Percentiles rank a stretch among this genome's conserved stretches.
Conservation (phyloP, 495 filamentous ascomycete species). For the Lepraria neglecta region DNA sequence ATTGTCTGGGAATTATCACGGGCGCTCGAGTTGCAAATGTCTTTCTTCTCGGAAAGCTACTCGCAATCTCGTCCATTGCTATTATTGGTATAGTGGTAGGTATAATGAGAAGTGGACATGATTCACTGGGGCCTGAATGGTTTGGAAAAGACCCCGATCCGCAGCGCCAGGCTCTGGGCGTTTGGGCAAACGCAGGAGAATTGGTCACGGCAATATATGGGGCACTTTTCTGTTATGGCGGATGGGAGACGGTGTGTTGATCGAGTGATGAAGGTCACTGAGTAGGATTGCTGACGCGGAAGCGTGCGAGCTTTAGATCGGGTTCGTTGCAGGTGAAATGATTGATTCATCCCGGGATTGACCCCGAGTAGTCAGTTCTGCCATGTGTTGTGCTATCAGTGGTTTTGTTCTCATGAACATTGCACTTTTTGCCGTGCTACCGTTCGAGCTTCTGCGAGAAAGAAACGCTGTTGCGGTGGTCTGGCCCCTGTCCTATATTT, state of each 20-base stretch:
- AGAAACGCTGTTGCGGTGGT: slow-evolving; percentile 17
- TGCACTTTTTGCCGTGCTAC: slow-evolving; percentile 27
- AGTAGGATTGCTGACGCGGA: neutral
- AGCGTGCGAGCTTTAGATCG: slow-evolving; percentile 22
- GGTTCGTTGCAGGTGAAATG: slow-evolving; percentile 35
- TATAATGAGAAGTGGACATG: neutral
- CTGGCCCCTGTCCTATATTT: too few relatives aligned
- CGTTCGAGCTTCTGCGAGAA: slow-evolving; percentile 14
- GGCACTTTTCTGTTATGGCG: slow-evolving; percentile 29
- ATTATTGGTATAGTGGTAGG: slow-evolving; percentile 17
- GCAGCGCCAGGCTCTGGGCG: neutral
- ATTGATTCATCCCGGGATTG: slow-evolving; percentile 27
- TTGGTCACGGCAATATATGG: slow-evolving; percentile 27
- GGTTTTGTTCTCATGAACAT: slow-evolving; percentile 32
- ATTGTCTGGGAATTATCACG: slow-evolving; percentile 1
- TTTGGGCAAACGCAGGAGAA: slow-evolving; percentile 16
- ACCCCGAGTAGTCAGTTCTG: slow-evolving; percentile 30
- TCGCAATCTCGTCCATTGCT: slow-evolving; percentile 11
- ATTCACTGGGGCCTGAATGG: neutral
- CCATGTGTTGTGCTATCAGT: slow-evolving; percentile 31
- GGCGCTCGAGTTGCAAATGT: slow-evolving; percentile 6
- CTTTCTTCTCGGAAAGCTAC: slow-evolving; percentile 10
- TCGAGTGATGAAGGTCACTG: neutral
- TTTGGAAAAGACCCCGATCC: slow-evolving; percentile 8
- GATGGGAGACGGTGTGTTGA: slow-evolving; percentile 31